Conservation (phyloP, 2,329 filamentous ascomycete species). For the Cladosporium velox region DNA sequence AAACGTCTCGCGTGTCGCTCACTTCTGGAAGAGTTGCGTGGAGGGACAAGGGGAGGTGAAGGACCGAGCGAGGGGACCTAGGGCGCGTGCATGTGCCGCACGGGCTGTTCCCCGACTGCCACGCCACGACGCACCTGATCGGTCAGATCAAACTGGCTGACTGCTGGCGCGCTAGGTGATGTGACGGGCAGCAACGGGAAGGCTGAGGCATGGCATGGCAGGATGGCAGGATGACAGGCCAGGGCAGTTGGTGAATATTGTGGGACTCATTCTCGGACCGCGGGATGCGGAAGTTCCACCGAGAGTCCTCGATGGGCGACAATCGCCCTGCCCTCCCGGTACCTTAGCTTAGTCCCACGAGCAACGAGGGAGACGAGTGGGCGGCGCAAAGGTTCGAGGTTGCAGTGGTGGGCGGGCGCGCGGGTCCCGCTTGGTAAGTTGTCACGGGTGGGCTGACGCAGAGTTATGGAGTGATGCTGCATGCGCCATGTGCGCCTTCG, state of each 20-base stretch:
- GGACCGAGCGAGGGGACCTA: neutral
- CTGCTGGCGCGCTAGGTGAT: neutral
- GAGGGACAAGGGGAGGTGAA: no score
- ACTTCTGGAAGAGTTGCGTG: neutral
- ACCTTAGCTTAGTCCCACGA: no score
- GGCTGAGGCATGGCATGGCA: neutral
- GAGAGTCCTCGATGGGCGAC: neutral
- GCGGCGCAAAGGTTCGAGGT: neutral
- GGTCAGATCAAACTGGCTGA: no score
- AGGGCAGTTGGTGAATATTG: no score
- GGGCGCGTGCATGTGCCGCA: neutral
- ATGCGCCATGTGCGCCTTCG: constrained; percentile 1
- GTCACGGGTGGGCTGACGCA: neutral
- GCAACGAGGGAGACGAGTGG: neutral
- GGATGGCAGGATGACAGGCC: neutral
- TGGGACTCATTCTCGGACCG: neutral
- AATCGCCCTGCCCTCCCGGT: neutral
- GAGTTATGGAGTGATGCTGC: constrained; percentile 5
- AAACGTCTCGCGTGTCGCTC: neutral
- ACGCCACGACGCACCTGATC: neutral
- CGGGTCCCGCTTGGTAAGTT: neutral
- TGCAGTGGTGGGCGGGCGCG: neutral
- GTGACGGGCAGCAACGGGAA: neutral
- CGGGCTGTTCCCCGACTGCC: constrained; percentile 2
- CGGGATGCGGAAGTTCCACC: neutral